A percentile compares a stretch with the other conserved stretches of the same genome.
Evolutionary conservation across 345 rosid genomes (phyloP).

Genomic region (Murraya paniculata): DNA sequence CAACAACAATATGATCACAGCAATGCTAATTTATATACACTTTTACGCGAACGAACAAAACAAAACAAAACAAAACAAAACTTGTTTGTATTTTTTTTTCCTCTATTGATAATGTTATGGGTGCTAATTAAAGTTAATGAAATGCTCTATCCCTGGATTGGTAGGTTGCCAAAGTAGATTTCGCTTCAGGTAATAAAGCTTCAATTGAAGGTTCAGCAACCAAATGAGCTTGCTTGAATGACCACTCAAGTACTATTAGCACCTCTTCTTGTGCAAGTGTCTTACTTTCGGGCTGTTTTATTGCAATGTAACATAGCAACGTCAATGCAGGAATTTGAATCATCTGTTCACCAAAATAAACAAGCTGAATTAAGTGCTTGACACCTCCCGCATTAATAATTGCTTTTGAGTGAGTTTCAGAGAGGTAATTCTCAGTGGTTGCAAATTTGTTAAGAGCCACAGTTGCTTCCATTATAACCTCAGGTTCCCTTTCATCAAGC

Average conservation of each 20-base stretch:
- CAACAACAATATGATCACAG: constrained; percentile 3
- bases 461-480: constrained; percentile 53
- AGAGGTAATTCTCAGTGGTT: constrained; percentile 53
- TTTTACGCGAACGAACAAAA: neutral
- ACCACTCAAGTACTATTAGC: constrained; percentile 70
- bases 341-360: constrained; percentile 63
- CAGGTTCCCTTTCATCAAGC: constrained; percentile 62
- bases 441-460: constrained; percentile 63
- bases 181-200: constrained; percentile 59
- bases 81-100: neutral
- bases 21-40: constrained; percentile 22
- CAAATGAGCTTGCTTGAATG: constrained; percentile 64
- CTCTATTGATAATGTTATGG: neutral
- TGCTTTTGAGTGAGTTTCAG: constrained; percentile 53
- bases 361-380: constrained; percentile 57
- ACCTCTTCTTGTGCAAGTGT: constrained; percentile 68
- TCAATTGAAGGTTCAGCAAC: constrained; percentile 39
- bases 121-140: constrained; percentile 22
- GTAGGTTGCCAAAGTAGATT: constrained; percentile 62
- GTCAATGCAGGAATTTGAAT: constrained; percentile 56
- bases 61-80: neutral
- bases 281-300: constrained; percentile 59
- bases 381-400: constrained; percentile 58
- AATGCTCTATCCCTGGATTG: constrained; percentile 74
- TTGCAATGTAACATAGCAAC: constrained; percentile 47